Evolutionary conservation across 129 eudicot species (phyloP).

Genomic region (Chrysanthemum lavandulifolium): DNA sequence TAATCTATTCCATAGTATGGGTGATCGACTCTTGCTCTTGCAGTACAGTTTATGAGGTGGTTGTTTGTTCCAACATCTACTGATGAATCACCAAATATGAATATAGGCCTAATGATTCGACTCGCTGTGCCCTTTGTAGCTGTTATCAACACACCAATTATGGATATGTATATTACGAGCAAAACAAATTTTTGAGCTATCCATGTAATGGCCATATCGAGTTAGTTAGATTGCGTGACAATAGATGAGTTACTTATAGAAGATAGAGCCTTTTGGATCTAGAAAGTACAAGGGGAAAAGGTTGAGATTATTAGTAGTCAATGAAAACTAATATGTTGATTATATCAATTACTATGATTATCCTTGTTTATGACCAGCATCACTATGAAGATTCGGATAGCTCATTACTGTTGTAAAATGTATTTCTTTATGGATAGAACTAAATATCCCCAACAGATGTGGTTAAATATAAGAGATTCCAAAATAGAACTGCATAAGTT

Average conservation of each 20-base stretch:
- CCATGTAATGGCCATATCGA: neutral
- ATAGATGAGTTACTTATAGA: constrained; percentile 23
- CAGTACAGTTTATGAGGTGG: constrained; percentile 18
- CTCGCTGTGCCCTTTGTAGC: neutral
- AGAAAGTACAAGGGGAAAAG: constrained; percentile 31
- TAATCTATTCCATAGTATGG: constrained; percentile 55
- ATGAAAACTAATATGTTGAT: neutral
- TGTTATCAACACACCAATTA: constrained; percentile 17
- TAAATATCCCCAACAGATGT: too few species aligned
- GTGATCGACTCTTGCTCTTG: constrained; percentile 37
- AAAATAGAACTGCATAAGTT: too few species aligned
- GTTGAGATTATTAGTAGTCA: constrained; percentile 10
- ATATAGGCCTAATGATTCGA: constrained; percentile 15
- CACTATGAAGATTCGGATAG: constrained; percentile 8
- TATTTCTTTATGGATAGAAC: too few species aligned
- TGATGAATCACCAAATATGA: constrained; percentile 50
- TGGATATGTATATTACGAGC: constrained; percentile 3
- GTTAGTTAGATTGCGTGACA: constrained; percentile 14
- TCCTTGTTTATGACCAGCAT: constrained; percentile 30
- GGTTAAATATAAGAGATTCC: too few species aligned
- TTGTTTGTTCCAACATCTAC: constrained; percentile 54
- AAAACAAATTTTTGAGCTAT: constrained; percentile 2
- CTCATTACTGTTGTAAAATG: too few species aligned
- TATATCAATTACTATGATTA: constrained; percentile 17
- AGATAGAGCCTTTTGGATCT: constrained; percentile 33